phyloP scores from a whole-genome alignment of 371 early-diverging fungal genomes.

The Rhizopus stolonifer region DNA sequence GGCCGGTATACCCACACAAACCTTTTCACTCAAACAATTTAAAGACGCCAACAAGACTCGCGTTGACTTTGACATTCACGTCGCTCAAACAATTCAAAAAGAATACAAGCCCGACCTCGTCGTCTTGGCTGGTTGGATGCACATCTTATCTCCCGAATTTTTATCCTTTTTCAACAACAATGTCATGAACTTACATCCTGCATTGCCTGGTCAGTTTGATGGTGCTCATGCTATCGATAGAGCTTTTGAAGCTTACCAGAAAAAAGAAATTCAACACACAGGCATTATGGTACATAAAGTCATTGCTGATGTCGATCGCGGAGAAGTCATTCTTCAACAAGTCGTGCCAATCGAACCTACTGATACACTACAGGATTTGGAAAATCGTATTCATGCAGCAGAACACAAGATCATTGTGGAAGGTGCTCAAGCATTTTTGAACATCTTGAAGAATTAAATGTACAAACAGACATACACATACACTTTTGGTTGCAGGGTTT shows the following conservation, averaged over 20 bases:
- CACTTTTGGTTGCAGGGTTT: no score
- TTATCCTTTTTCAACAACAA: conserved; percentile 64
- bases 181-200: conserved; percentile 95
- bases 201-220: conserved; percentile 92
- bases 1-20: conserved; percentile 81
- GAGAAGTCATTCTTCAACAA: conserved; percentile 79
- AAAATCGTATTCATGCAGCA: conserved; percentile 80
- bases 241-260: conserved; percentile 81
- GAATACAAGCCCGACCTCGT: conserved; percentile 70
- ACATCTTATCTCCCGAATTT: conserved; percentile 87
- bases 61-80: conserved; percentile 82
- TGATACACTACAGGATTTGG: conserved; percentile 81
- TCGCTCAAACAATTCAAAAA: conserved; percentile 70
- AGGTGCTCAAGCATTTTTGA: conserved; percentile 50
- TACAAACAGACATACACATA: no score
- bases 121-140: conserved; percentile 98
- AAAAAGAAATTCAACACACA: conserved; percentile 75
- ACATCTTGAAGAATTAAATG: conserved; percentile 18
- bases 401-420: conserved; percentile 88
- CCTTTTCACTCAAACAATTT: conserved; percentile 77
- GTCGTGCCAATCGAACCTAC: conserved; percentile 72
- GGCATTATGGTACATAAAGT: conserved; percentile 98
- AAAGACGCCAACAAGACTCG: conserved; percentile 79
- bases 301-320: conserved; percentile 92
- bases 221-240: conserved; percentile 95